Evolutionary conservation across 768 basidiomycete species (phyloP).

Genomic region (Collybia sp.): DNA sequence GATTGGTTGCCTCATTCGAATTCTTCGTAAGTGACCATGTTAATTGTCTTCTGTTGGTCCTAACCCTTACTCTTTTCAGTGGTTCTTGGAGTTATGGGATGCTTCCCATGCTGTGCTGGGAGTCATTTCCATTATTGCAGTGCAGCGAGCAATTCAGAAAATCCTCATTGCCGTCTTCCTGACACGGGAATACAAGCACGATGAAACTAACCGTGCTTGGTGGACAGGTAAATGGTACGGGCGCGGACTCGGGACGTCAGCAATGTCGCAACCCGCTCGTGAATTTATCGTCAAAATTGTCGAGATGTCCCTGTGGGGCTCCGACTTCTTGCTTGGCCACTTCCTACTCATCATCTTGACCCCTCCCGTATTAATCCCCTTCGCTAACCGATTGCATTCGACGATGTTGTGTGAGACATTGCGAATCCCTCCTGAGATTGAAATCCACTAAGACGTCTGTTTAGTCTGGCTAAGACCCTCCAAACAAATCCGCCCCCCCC

Average conservation of each 20-base stretch:
- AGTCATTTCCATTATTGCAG: constrained; percentile 80
- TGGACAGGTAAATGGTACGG: constrained; percentile 99
- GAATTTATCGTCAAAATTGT: constrained; percentile 99
- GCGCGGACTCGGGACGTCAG: constrained; percentile 84
- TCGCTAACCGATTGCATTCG: constrained; percentile 84
- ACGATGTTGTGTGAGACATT: constrained; percentile 77
- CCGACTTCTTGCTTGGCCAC: constrained; percentile 87
- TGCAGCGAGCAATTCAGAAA: constrained; percentile 93
- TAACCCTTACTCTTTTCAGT: constrained; percentile 39
- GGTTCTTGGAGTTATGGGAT: constrained; percentile 97
- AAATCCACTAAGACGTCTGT: no score
- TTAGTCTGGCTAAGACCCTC: constrained; percentile 93
- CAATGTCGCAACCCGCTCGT: constrained; percentile 92
- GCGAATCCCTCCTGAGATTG: no score
- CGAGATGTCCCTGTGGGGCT: constrained; percentile 95
- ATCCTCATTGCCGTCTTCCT: constrained; percentile 91
- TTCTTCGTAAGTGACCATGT: constrained; percentile 71
- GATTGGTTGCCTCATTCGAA: constrained; percentile 88
- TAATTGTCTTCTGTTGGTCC: not conserved
- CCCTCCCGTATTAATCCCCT: constrained; percentile 81
- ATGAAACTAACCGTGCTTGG: constrained; percentile 98
- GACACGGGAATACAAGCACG: constrained; percentile 96
- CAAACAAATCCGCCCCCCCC: constrained; percentile 88
- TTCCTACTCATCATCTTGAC: constrained; percentile 86
- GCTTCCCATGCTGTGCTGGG: constrained; percentile 95